Conservation (phyloP, 2,329 filamentous ascomycete species). For the Akanthomyces dipterigenus region DNA sequence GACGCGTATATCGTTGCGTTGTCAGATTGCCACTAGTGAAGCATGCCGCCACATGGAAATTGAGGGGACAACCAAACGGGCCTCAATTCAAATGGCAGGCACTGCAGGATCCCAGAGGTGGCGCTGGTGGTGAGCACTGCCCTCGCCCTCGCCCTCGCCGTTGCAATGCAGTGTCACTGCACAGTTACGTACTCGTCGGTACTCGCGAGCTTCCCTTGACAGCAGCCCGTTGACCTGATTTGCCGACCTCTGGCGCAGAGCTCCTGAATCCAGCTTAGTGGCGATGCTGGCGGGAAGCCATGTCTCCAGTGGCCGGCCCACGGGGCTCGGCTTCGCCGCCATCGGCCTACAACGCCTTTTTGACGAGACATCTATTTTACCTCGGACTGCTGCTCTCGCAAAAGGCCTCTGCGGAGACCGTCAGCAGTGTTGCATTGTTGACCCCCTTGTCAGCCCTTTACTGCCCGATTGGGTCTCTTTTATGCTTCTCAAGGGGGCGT, state of each 20-base stretch:
- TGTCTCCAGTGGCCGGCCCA: background rate
- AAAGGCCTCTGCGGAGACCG: background rate
- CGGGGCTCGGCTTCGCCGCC: conserved; percentile 1
- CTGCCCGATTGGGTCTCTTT: background rate
- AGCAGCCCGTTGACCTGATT: background rate
- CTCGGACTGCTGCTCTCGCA: background rate
- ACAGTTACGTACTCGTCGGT: background rate
- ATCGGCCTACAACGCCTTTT: conserved; percentile 18
- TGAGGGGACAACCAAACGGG: background rate
- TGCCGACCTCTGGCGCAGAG: background rate
- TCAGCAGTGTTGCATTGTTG: background rate
- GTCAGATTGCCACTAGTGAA: background rate
- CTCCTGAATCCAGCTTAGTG: background rate
- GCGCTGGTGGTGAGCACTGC: background rate
- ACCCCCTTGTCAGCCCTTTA: background rate
- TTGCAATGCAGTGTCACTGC: background rate
- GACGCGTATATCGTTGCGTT: conserved; percentile 5
- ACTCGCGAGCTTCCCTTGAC: background rate
- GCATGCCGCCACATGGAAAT: background rate
- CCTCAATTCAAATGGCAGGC: background rate
- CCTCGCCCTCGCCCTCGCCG: too few relatives aligned
- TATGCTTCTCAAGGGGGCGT: background rate
- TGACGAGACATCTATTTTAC: background rate
- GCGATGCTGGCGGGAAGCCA: conserved; percentile 1
- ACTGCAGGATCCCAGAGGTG: background rate